phyloP scores from a whole-genome alignment of 2,329 filamentous ascomycete genomes.

The Alternaria triticimaculans region DNA sequence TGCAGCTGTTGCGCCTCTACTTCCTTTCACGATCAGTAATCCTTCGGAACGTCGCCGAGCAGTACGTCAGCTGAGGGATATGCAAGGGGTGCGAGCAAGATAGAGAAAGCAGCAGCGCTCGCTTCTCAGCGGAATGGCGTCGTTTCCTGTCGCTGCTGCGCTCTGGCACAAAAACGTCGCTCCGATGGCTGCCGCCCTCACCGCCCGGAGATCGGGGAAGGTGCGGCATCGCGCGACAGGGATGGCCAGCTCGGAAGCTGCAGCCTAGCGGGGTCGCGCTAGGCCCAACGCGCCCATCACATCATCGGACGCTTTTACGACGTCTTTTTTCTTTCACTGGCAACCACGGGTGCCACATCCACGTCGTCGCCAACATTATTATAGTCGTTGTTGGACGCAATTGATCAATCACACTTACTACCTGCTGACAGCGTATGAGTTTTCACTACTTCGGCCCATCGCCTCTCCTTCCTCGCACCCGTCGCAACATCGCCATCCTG shows the following conservation, averaged over 20 bases:
- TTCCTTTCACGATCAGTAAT: constrained; percentile 1
- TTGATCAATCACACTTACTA: neutral
- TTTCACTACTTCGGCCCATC: neutral
- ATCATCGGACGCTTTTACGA: constrained; percentile 21
- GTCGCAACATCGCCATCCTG: neutral
- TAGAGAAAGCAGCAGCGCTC: neutral
- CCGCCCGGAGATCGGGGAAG: constrained; percentile 20
- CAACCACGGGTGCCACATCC: neutral
- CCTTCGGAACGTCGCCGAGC: neutral
- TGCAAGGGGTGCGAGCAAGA: neutral
- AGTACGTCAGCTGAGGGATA: neutral
- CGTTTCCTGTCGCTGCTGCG: constrained; percentile 14
- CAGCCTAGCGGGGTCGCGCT: constrained; percentile 19
- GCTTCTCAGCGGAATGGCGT: constrained; percentile 18
- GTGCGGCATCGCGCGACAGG: constrained; percentile 20
- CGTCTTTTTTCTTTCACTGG: neutral
- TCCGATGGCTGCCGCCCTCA: constrained; percentile 19
- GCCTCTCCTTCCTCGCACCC: neutral
- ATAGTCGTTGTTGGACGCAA: neutral
- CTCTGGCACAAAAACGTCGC: constrained; percentile 14
- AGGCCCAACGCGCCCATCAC: constrained; percentile 9
- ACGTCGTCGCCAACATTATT: neutral
- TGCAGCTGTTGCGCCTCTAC: constrained; percentile 6
- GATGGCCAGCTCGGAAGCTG: constrained; percentile 8
- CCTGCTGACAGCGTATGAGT: neutral